Conservation (phyloP, 139 green algal genomes). For the Picochlorum sp. region DNA sequence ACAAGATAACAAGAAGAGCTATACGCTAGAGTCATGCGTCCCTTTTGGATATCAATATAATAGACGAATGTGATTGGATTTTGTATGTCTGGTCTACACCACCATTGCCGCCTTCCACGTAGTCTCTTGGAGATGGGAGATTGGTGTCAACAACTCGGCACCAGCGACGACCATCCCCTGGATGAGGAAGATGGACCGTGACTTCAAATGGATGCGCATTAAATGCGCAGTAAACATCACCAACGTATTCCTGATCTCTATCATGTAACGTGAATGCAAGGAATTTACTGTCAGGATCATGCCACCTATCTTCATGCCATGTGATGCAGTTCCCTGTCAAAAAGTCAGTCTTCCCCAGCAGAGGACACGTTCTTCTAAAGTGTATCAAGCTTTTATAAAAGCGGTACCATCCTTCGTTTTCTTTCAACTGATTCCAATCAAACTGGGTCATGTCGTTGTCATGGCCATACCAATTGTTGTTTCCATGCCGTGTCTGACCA, state of each 20-base stretch:
- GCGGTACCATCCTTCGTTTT: constrained; percentile 29
- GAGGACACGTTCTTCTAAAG: constrained; percentile 67
- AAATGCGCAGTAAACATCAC: constrained; percentile 85
- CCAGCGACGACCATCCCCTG: constrained; percentile 65
- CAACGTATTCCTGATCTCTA: constrained; percentile 22
- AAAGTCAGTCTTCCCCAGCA: constrained; percentile 74
- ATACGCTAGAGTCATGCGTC: not conserved
- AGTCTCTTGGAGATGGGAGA: constrained; percentile 79
- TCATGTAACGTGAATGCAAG: constrained; percentile 92
- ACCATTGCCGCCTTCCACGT: constrained; percentile 69
- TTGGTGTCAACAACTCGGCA: constrained; percentile 89
- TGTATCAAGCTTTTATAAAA: constrained; percentile 61
- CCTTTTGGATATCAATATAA: constrained; percentile 54
- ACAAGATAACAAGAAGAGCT: not conserved
- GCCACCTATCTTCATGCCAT: constrained; percentile 96
- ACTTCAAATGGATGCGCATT: constrained; percentile 84
- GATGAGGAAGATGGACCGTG: constrained; percentile 43
- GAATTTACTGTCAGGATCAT: constrained; percentile 82
- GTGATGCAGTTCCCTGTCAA: constrained; percentile 72
- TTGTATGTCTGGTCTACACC: constrained; percentile 44
- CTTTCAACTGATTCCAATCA: constrained; percentile 52
- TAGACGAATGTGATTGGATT: constrained; percentile 43
- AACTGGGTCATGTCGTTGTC: constrained; percentile 74
- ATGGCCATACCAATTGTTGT: constrained; percentile 99
- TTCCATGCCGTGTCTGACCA: constrained; percentile 66